Evolutionary conservation across 1,139 yeast genomes (phyloP), one percentile per base, ranked within the genome.

Genomic region (Candida pseudoviswanathii): DNA sequence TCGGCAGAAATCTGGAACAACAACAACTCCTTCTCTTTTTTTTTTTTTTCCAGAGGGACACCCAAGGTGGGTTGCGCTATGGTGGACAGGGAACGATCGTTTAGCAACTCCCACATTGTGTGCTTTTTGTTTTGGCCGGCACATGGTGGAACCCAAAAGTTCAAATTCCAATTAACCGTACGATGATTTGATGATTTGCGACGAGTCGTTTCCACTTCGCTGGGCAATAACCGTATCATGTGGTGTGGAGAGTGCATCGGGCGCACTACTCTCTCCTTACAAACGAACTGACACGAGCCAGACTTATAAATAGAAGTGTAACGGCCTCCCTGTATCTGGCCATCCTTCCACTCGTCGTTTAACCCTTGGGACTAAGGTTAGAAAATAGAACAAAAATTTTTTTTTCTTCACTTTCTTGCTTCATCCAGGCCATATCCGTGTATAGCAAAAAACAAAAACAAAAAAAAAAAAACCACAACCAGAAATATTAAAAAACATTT

Each of bases 101-200:
- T 5, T 34, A 34, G 11, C n/a, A 9, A 7, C 6, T 11, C 11
- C n/a, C 7, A 32, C 4, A 10, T 32, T 32, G 6, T 32, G 11
- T 32, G 34, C 34, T 6, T 29, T 29, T 29, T 29, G 9, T 29
- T 29, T 29, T 29, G 31, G 7, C 31, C 9, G 31, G 9, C 31
- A 7, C 31, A 29, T 16, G 16, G 16, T 16, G 16, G 16, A 16
- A 16, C 16, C 16, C 16, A 16, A 16, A 16, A 16, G 16, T 16
- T 16, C 16, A 16, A 16, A 16, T 16, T 16, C 41, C 21, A 25
- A 37, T 25, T 24, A 37, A 37, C 41, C 41, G 30, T 37, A 37
- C 41, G 41, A 37, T 37, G 41, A 37, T 37, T 37, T 37, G 41
- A 24, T 25, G n/a, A 37, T 37, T 4, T 24, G 8, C n/a, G 26